These are phyloP conservation scores for Rhynchospora breviuscula DNA, from an alignment of 176 grass and related monocot genomes.

Conservation along the genomic window DNA sequence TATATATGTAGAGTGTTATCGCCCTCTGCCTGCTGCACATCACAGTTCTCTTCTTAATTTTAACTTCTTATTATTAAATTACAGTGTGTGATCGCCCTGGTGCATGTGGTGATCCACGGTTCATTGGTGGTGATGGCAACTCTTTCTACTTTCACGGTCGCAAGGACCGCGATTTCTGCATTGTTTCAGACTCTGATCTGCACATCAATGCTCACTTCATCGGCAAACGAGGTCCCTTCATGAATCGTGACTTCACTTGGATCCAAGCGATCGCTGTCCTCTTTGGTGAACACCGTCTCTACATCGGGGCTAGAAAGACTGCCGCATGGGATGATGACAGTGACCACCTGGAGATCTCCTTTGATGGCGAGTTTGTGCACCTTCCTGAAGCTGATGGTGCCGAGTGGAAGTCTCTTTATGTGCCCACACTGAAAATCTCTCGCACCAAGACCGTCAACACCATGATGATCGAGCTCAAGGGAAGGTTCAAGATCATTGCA, in stretches of 20 bases:
- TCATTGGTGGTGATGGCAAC: conserved; percentile 6
- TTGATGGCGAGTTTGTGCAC: conserved; percentile 1
- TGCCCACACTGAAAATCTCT: background rate
- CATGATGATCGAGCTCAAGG: background rate
- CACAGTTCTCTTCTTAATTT: background rate
- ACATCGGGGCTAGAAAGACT: conserved; percentile 13
- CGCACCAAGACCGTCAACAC: background rate
- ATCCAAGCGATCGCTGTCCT: conserved; percentile 19
- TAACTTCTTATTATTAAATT: background rate
- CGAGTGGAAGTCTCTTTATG: conserved; percentile 2
- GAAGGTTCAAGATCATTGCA: conserved; percentile 16
- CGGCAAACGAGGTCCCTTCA: conserved; percentile 11
- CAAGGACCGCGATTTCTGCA: conserved; percentile 7
- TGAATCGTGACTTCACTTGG: conserved; percentile 13
- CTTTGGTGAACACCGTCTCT: conserved; percentile 18
- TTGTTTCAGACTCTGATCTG: conserved; percentile 17
- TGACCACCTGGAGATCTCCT: conserved; percentile 3
- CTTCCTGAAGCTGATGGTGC: background rate
- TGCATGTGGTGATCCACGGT: conserved; percentile 14
- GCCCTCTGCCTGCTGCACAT: no score
- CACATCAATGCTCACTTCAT: conserved; percentile 39
- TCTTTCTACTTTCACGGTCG: conserved; percentile 15
- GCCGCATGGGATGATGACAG: background rate
- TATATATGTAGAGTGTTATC: no score
- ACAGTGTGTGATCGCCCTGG: background rate